Conservation (phyloP, 257 asterid species). For the Solanum chilense region DNA sequence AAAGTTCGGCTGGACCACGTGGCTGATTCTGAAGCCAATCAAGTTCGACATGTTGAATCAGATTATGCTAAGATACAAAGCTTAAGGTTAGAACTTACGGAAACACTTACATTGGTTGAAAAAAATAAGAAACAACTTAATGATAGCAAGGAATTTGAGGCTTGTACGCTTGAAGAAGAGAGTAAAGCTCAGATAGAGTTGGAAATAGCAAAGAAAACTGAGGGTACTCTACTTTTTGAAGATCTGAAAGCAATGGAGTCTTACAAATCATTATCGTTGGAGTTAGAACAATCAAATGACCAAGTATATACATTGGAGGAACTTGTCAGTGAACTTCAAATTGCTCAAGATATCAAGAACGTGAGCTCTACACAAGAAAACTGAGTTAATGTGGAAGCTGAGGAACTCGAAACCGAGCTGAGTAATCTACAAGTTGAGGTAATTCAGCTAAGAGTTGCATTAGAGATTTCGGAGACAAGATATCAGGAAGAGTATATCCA, state of each 20-base stretch:
- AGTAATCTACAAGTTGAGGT: slow-evolving; percentile 28
- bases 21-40: slow-evolving; percentile 57
- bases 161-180: slow-evolving; percentile 41
- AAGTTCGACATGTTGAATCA: slow-evolving; percentile 60
- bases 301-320: slow-evolving; percentile 43
- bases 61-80: slow-evolving; percentile 49
- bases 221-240: slow-evolving; percentile 33
- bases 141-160: slow-evolving; percentile 57
- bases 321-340: slow-evolving; percentile 33
- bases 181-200: slow-evolving; percentile 40
- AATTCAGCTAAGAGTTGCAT: slow-evolving; percentile 32
- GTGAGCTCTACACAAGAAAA: slow-evolving; percentile 7
- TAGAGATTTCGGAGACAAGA: slow-evolving; percentile 64
- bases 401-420: slow-evolving; percentile 21
- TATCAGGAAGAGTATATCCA: slow-evolving; percentile 49
- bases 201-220: slow-evolving; percentile 41
- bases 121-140: slow-evolving; percentile 44
- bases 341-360: slow-evolving; percentile 13
- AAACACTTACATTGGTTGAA: slow-evolving; percentile 46
- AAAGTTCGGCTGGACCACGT: slow-evolving; percentile 42
- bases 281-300: slow-evolving; percentile 50
- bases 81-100: slow-evolving; percentile 49
- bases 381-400: slow-evolving; percentile 9
- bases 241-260: slow-evolving; percentile 28
- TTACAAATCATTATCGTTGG: slow-evolving; percentile 26